Conservation (phyloP, 2,329 filamentous ascomycete species). For the Colletotrichum sidae region DNA sequence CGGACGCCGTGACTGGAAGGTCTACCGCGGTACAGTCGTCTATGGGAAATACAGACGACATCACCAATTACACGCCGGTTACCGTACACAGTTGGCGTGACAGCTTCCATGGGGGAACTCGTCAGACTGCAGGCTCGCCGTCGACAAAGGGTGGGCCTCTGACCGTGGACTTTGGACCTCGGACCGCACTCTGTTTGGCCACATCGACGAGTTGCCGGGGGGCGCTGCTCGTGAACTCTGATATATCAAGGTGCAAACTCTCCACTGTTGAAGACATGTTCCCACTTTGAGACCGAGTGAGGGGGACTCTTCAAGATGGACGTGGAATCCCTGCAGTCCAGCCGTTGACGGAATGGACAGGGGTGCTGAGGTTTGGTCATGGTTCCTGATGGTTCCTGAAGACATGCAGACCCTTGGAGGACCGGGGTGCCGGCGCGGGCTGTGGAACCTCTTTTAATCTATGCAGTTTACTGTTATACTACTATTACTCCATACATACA, state of each 20-base stretch:
- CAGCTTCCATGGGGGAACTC: neutral
- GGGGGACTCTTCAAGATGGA: neutral
- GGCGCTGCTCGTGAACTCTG: conserved; percentile 8
- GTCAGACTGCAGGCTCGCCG: no score
- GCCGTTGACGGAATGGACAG: conserved; percentile 15
- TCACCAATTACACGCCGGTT: no score
- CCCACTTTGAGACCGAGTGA: neutral
- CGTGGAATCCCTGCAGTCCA: conserved; percentile 20
- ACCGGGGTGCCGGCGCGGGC: neutral
- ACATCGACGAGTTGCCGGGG: no score
- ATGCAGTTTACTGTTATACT: no score
- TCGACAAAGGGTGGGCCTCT: conserved; percentile 1
- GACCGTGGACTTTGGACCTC: conserved; percentile 1
- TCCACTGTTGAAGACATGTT: conserved; percentile 16
- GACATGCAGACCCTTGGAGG: no score
- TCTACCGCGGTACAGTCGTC: conserved; percentile 14
- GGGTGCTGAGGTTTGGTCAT: conserved; percentile 9
- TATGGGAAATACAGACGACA: conserved; percentile 1
- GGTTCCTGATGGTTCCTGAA: neutral
- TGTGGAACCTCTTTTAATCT: neutral
- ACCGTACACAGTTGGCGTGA: no score
- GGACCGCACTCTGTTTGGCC: neutral
- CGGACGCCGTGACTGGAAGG: conserved; percentile 1
- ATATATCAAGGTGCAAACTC: conserved; percentile 21
- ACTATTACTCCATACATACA: no score